These are phyloP conservation scores for Maudiozyma saulgeensis DNA, from an alignment of 805 yeast species.

Conservation along the genomic window DNA sequence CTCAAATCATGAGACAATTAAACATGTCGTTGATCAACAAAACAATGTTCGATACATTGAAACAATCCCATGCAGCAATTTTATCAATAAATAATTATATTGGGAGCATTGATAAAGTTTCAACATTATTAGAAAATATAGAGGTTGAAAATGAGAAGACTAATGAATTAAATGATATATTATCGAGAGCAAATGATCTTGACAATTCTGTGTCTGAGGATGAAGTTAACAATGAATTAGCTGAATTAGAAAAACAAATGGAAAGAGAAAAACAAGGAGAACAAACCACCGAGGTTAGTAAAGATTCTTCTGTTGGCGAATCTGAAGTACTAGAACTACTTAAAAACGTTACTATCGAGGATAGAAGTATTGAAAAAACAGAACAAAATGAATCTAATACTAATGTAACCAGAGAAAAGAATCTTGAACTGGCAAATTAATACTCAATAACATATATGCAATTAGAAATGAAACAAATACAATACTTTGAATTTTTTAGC, in stretches of 20 bases:
- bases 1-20: constrained; percentile 31
- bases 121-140: constrained; percentile 33
- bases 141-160: constrained; percentile 31
- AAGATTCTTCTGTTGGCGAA: not conserved
- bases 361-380: not conserved
- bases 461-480: too few relatives aligned
- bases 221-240: constrained; percentile 24
- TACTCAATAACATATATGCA: too few relatives aligned
- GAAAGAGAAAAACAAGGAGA: not conserved
- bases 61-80: constrained; percentile 30
- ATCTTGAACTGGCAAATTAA: too few relatives aligned
- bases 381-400: not conserved
- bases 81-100: constrained; percentile 31
- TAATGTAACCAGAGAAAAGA: not conserved
- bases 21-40: constrained; percentile 37
- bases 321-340: constrained; percentile 9
- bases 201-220: constrained; percentile 30
- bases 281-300: not conserved
- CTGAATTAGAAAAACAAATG: constrained; percentile 5
- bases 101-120: constrained; percentile 38
- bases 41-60: constrained; percentile 31
- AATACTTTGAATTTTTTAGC: too few relatives aligned
- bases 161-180: constrained; percentile 31
- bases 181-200: constrained; percentile 13
- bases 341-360: too few relatives aligned